These are phyloP conservation scores for Gymnopilus dilepis DNA, from an alignment of 768 basidiomycete genomes.

Conservation along the genomic window DNA sequence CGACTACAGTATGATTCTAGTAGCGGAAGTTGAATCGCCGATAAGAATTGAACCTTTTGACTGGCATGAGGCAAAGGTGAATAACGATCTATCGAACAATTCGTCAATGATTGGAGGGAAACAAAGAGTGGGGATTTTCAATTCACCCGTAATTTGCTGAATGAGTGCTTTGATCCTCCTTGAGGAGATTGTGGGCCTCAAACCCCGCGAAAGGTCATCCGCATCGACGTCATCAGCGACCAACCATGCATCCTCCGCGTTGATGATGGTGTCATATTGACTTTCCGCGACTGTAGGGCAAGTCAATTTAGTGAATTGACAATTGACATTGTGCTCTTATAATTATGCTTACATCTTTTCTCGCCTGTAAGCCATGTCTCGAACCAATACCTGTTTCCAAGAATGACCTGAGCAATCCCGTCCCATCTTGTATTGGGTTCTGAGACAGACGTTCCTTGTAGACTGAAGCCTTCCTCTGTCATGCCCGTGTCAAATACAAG, in stretches of 20 bases:
- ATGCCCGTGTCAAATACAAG: conserved; percentile 85
- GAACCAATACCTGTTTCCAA: conserved; percentile 90
- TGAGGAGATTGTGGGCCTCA: conserved; percentile 83
- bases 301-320: too few relatives aligned
- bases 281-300: conserved; percentile 83
- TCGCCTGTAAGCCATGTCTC: conserved; percentile 90
- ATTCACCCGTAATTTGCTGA: conserved; percentile 88
- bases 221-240: conserved; percentile 66
- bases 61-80: conserved; percentile 78
- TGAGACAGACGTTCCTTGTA: conserved; percentile 55
- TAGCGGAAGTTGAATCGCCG: conserved; percentile 83
- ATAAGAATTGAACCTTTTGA: conserved; percentile 85
- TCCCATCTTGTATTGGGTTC: conserved; percentile 54
- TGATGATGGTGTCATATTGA: conserved; percentile 86
- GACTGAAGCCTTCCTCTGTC: conserved; percentile 72
- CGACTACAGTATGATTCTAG: conserved; percentile 78
- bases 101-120: background rate
- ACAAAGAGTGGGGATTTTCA: background rate
- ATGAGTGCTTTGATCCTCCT: conserved; percentile 83
- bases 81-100: conserved; percentile 74
- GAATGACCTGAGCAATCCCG: conserved; percentile 81
- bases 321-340: too few relatives aligned
- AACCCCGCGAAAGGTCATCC: conserved; percentile 44
- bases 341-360: conserved; percentile 85
- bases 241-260: conserved; percentile 83